Base-by-base conservation (phyloP, 1,139 yeast species). In the Meyerozyma athensensis region DNA sequence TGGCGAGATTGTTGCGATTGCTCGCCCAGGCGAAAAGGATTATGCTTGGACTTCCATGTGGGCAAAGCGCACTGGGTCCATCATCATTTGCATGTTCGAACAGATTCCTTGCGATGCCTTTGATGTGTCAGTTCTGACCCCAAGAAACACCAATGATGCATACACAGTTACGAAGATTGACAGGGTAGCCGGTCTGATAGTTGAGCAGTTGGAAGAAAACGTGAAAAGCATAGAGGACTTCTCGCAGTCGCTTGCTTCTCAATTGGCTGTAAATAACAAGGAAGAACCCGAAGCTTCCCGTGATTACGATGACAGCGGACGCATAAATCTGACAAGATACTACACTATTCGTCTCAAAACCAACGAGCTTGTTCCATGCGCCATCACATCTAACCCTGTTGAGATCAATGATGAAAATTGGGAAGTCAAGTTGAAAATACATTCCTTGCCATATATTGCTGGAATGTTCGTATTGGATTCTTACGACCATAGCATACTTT, bases 41-140 rank as follows among this genome's bases (percentile, higher is more conserved):
- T 63, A 72, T 42, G 83, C 86, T 0, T 83, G 90, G 89, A 81
- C 90, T 4, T 81, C 90, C 1, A 60, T 89, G 41, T 90, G 97
- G 96, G 95, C 94, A 0, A 89, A 87, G 52, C 70, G 77, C 41
- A 79, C 79, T 47, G 81, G 81, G 2, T 78, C 77, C 37, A 63
- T 85, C 42, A 73, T 89, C 38, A 83, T 87, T 33, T 81, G 94
- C 65, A 87, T 86, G 65, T 81, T 90, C 55, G 96, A 89, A 50
- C 95, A 86, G 54, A 85, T 86, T 23, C 85, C 86, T 1, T 83
- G 94, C 56, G 94, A 85, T 58, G 82, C 85, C 4, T 74, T 85
- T 43, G 86, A 81, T 50, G 61, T 86, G 7, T 64, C 74, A 14
- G 61, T 79, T 23, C 68, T 65, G 56, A 56, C 64, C 26, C 53